Conservation (phyloP, 148 eudicot species). For the Dysphania ambrosioides region DNA sequence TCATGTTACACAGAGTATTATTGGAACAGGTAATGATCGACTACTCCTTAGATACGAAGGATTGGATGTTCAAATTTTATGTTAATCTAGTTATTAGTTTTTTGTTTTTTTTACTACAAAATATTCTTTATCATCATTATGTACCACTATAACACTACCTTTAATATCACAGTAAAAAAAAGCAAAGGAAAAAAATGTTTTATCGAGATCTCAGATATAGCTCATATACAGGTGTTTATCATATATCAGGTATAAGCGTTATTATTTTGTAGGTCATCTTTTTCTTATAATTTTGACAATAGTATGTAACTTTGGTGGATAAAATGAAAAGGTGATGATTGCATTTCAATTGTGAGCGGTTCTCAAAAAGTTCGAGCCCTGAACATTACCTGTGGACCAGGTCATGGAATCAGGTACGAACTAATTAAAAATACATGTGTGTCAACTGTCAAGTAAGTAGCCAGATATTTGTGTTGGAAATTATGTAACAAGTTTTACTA, state of each 20-base stretch:
- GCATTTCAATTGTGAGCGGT: conserved; percentile 69
- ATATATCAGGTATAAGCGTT: too few species aligned
- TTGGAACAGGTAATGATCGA: conserved; percentile 54
- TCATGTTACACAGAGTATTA: conserved; percentile 27
- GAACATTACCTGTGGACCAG: conserved; percentile 69
- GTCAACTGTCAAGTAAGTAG: too few species aligned
- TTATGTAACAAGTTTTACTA: neutral
- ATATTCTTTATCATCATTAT: too few species aligned
- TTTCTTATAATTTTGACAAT: too few species aligned
- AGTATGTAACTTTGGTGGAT: neutral
- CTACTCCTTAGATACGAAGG: neutral
- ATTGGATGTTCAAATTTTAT: too few species aligned
- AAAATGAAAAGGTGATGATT: conserved; percentile 54
- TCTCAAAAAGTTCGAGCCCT: conserved; percentile 41
- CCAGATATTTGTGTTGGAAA: too few species aligned
- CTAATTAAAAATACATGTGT: neutral
- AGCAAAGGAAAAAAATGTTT: too few species aligned
- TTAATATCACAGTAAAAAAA: too few species aligned
- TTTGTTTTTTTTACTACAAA: too few species aligned
- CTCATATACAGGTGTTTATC: too few species aligned
- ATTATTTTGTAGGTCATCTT: neutral
- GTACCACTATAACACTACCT: too few species aligned
- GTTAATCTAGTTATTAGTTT: neutral
- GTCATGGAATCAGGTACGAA: conserved; percentile 87
- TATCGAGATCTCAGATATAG: too few species aligned